Base-by-base conservation (phyloP, 257 asterid genomes). In the Solanum sejunctum region DNA sequence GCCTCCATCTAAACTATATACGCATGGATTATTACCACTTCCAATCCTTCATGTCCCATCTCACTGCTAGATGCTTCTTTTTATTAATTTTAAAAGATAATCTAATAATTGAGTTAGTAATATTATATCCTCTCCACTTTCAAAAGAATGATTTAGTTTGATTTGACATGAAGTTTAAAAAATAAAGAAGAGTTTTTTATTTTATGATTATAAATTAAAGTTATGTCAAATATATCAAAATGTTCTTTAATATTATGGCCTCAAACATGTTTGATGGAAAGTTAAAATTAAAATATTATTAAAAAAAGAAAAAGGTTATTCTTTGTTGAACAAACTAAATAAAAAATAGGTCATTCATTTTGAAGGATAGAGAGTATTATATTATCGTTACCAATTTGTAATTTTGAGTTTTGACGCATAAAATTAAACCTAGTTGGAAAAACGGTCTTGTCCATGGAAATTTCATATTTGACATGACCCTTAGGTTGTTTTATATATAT, bases 31-130 rank as follows among this genome's bases (percentile, higher is more conserved):
- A 51, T 39, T 26, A 21, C 55, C 85, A 87, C 82, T 87, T 89
- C 86, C 83, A 86, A 86, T 86, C 85, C 87, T 90, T 87, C 87
- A 85, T 87, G 87, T 88, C 87, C 16, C 52, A 51, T 51, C 47
- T 77, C 45, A 77, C 23, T 51, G 26, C 17, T 77, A 26, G 63
- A 23, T 13, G 82, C 10, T 4, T 26, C 15, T 15, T 77, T 16
- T 8, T 23, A 21, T 36, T 36, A 77, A 49, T 51, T 49, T 15
- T 49, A 21, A 26, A 17, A 0, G 16, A 70, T 26, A 39, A 17
- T 32, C 60, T 69, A 47, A 75, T 75, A 47, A 75, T 75, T 49
- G 20, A 23, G 71, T 36, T 36, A 36, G 41, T 36, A 4, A 36
- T 36, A 36, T 36, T 36, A 36, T 36, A 36, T 7, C 0, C 6